Conservation (phyloP, 805 yeast species). For the Saccharomycopsis javanensis region DNA sequence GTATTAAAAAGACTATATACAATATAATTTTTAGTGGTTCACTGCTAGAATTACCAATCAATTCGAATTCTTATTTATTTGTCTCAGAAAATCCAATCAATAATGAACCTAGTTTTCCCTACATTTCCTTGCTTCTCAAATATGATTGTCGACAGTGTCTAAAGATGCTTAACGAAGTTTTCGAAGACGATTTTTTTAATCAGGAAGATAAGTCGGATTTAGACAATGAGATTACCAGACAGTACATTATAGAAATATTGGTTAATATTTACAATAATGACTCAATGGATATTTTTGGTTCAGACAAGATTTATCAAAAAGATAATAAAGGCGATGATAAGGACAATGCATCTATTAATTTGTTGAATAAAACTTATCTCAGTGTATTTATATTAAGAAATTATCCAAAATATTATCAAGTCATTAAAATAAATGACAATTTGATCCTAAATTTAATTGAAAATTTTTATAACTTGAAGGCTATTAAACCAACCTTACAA, state of each 20-base stretch:
- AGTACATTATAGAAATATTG: constrained; percentile 65
- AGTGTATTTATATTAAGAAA: constrained; percentile 72
- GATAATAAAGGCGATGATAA: neutral
- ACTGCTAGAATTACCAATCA: constrained; percentile 37
- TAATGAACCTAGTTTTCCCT: constrained; percentile 55
- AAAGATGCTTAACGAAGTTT: constrained; percentile 64
- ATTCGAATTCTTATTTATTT: constrained; percentile 27
- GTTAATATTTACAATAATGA: constrained; percentile 42
- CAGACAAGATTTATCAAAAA: constrained; percentile 22
- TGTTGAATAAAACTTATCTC: constrained; percentile 29
- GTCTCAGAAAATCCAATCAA: constrained; percentile 18
- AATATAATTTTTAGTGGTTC: constrained; percentile 52
- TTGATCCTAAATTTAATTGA: constrained; percentile 39
- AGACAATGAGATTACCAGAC: constrained; percentile 45
- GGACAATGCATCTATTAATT: constrained; percentile 21
- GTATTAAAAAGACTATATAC: constrained; percentile 33
- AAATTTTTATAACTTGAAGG: constrained; percentile 34
- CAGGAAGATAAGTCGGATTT: constrained; percentile 36
- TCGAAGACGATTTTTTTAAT: constrained; percentile 71
- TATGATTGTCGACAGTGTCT: constrained; percentile 52
- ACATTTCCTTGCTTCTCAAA: constrained; percentile 47
- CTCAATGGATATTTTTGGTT: neutral
- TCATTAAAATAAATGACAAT: constrained; percentile 59
- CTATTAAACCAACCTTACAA: neutral
- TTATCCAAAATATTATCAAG: constrained; percentile 78